Evolutionary conservation across 768 basidiomycete species (phyloP).

Genomic region (Tubosaeta sp.): DNA sequence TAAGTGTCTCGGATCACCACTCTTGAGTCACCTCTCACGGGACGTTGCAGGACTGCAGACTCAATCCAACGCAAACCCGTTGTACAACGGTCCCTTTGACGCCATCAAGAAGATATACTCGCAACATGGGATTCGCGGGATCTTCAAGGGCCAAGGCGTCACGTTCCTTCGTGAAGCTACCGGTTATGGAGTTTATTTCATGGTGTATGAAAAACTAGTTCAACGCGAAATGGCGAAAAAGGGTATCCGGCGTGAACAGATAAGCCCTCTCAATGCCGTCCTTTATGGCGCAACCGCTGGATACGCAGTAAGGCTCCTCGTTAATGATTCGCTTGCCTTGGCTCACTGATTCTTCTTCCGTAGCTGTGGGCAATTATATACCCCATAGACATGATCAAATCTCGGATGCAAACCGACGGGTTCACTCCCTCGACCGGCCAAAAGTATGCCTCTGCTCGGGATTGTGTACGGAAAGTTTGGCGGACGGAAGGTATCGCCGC

Average conservation of each 20-base stretch:
- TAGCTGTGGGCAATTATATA: constrained; percentile 92
- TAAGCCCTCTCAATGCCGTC: constrained; percentile 72
- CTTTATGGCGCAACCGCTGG: constrained; percentile 91
- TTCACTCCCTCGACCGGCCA: constrained; percentile 71
- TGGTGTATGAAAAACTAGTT: constrained; percentile 88
- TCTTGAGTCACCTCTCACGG: background rate
- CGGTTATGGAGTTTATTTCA: constrained; percentile 87
- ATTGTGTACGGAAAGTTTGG: constrained; percentile 83
- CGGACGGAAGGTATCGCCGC: constrained; percentile 77
- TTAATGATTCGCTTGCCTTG: background rate
- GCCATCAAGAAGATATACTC: constrained; percentile 82
- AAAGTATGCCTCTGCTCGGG: constrained; percentile 77
- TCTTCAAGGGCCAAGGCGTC: constrained; percentile 91
- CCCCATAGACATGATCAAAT: constrained; percentile 95
- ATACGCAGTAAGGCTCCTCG: constrained; percentile 64
- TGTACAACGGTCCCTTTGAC: constrained; percentile 82
- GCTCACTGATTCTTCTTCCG: constrained; percentile 4
- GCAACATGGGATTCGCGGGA: constrained; percentile 71
- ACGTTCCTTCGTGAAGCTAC: constrained; percentile 81
- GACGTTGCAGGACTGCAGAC: constrained; percentile 74
- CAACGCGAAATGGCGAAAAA: constrained; percentile 76
- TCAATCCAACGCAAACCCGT: constrained; percentile 71
- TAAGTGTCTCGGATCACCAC: constrained; percentile 8
- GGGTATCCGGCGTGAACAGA: constrained; percentile 68
- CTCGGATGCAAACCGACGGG: constrained; percentile 92